These are phyloP conservation scores for Elsinoe ampelina DNA, from an alignment of 2,329 filamentous ascomycete species.

Conservation along the genomic window DNA sequence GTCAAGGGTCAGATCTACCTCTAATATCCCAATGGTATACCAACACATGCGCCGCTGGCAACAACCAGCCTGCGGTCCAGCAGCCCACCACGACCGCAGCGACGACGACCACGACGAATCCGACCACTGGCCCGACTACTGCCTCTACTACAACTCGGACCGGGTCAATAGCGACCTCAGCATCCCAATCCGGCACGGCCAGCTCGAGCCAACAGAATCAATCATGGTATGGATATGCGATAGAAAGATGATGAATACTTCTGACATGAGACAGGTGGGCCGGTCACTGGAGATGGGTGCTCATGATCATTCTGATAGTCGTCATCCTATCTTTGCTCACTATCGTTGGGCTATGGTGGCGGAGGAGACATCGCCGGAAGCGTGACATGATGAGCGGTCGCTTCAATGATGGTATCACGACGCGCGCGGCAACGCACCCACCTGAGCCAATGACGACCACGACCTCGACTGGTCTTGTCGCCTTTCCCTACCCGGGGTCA, in stretches of 20 bases:
- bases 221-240: conserved; percentile 18
- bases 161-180: neutral
- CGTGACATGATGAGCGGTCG: conserved; percentile 40
- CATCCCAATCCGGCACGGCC: conserved; percentile 12
- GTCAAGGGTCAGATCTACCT: conserved; percentile 40
- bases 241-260: neutral
- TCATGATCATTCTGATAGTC: conserved; percentile 68
- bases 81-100: conserved; percentile 15
- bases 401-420: conserved; percentile 32
- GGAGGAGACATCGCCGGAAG: conserved; percentile 63
- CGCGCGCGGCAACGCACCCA: conserved; percentile 16
- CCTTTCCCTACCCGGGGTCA: neutral
- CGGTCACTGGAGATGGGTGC: conserved; percentile 67
- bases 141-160: conserved; percentile 3
- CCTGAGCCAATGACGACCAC: neutral
- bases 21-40: conserved; percentile 63
- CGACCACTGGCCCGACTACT: neutral
- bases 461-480: conserved; percentile 6
- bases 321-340: conserved; percentile 60
- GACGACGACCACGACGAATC: neutral
- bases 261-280: conserved; percentile 46
- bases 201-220: conserved; percentile 17
- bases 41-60: conserved; percentile 49
- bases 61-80: conserved; percentile 27
- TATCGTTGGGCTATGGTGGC: conserved; percentile 59